A percentile compares a stretch with the other conserved stretches of the same genome.
These are phyloP conservation scores for Leptographium radiaticola DNA, from an alignment of 2,329 filamentous ascomycete species.

Conservation along the genomic window DNA sequence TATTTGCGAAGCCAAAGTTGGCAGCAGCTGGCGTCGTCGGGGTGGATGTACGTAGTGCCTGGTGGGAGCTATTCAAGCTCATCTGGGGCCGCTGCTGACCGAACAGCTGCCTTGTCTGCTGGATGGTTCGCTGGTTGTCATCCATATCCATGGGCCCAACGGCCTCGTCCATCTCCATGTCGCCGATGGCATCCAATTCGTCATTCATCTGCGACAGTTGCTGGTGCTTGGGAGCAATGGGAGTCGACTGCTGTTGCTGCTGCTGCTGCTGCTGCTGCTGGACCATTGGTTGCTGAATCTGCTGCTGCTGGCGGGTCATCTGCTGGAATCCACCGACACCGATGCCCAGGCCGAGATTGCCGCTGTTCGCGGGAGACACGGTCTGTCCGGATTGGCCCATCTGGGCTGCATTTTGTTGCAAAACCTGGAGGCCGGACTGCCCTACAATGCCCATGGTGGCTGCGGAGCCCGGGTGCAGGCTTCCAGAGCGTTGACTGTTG, in stretches of 20 bases:
- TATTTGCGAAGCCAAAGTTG: slow-evolving; percentile 72
- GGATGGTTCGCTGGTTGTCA: slow-evolving; percentile 50
- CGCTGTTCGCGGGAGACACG: slow-evolving; percentile 4
- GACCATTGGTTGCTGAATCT: slow-evolving; percentile 10
- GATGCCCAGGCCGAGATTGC: slow-evolving; percentile 16
- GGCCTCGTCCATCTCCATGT: slow-evolving; percentile 94
- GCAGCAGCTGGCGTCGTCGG: slow-evolving; percentile 72
- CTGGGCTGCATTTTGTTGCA: slow-evolving; percentile 9
- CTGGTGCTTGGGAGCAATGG: slow-evolving; percentile 10
- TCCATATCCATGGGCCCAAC: slow-evolving; percentile 53
- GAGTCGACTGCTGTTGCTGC: slow-evolving; percentile 13
- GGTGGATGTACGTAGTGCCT: slow-evolving; percentile 73
- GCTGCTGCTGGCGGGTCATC: slow-evolving; percentile 30
- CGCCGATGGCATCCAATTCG: slow-evolving; percentile 75
- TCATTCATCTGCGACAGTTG: slow-evolving; percentile 32
- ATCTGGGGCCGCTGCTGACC: slow-evolving; percentile 58
- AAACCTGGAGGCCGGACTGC: slow-evolving; percentile 6
- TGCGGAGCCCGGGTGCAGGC: neutral
- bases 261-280: slow-evolving; percentile 17
- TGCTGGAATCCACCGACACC: slow-evolving; percentile 23
- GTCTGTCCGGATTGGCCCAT: slow-evolving; percentile 13
- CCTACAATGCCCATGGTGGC: neutral
- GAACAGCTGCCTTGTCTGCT: slow-evolving; percentile 57
- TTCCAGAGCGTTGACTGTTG: neutral
- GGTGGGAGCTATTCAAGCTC: slow-evolving; percentile 65